Evolutionary conservation across 1,284 basidiomycete genomes (phyloP).

Genomic region (Apiotrichum domesticum): DNA sequence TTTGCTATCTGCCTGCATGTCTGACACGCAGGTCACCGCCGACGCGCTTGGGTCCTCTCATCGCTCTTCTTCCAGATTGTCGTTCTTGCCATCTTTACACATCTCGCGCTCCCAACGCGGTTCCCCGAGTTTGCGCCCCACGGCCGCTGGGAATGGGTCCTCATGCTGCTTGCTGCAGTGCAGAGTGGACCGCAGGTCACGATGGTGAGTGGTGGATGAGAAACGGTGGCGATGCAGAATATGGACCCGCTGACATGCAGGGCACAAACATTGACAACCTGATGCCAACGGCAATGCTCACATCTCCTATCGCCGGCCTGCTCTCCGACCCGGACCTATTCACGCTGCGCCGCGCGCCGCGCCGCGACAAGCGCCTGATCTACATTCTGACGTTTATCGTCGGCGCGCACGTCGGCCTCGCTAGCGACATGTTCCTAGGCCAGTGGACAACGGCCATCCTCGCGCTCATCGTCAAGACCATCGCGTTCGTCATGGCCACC

Average conservation of each 20-base stretch:
- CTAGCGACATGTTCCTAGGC: conserved; percentile 3
- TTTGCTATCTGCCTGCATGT: too few relatives aligned
- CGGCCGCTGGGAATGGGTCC: conserved; percentile 15
- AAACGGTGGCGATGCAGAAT: too few relatives aligned
- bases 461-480: conserved; percentile 7
- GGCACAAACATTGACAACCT: conserved; percentile 20
- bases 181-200: conserved; percentile 26
- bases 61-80: conserved; percentile 14
- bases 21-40: conserved; percentile 15
- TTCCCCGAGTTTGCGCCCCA: neutral
- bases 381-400: conserved; percentile 25
- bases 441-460: conserved; percentile 8
- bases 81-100: conserved; percentile 11
- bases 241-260: conserved; percentile 8
- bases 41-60: conserved; percentile 16
- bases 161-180: conserved; percentile 18
- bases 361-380: conserved; percentile 21
- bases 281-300: conserved; percentile 29
- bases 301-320: conserved; percentile 24
- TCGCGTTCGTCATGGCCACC: conserved; percentile 4
- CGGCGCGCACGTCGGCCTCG: conserved; percentile 21
- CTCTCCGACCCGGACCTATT: conserved; percentile 27
- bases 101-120: conserved; percentile 6
- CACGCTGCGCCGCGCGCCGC: neutral
- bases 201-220: conserved; percentile 16